Evolutionary conservation across 179 eudicot genomes (phyloP).

Genomic region (Sideroxylon spinosum): DNA sequence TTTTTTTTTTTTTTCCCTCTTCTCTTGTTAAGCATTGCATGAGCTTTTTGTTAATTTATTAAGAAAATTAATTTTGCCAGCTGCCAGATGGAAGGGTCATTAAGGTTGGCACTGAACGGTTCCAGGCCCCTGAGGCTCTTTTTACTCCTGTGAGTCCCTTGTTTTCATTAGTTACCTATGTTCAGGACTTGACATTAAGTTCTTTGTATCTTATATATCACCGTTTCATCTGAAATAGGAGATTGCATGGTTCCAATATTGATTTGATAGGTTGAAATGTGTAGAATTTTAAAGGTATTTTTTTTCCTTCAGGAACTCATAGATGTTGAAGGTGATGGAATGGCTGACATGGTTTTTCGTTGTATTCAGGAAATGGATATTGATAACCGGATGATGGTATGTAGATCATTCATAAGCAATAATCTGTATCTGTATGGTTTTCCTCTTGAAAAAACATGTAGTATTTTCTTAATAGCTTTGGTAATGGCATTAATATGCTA

Average conservation of each 20-base stretch:
- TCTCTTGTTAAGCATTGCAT: not conserved
- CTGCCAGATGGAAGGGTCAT: conserved; percentile 96
- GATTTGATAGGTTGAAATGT: not conserved
- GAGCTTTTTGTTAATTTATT: conserved; percentile 6
- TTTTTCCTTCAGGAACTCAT: conserved; percentile 73
- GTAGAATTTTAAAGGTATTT: conserved; percentile 10
- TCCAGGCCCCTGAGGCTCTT: conserved; percentile 99
- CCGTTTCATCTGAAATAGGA: not conserved
- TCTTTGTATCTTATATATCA: not conserved
- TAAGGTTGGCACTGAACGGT: conserved; percentile 94
- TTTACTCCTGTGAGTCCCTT: conserved; percentile 79
- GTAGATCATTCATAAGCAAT: not conserved
- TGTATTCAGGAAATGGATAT: conserved; percentile 99
- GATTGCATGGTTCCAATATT: not conserved
- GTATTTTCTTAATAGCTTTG: not conserved
- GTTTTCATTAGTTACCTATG: not conserved
- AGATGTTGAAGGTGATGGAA: conserved; percentile 98
- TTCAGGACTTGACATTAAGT: not conserved
- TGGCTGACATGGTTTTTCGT: conserved; percentile 99
- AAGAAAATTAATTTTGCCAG: conserved; percentile 33
- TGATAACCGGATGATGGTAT: conserved; percentile 96
- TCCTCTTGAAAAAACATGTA: not conserved
- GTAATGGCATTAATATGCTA: not conserved
- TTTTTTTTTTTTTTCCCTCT: not conserved
- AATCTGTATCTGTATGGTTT: not conserved